Conservation (phyloP, 2,329 filamentous ascomycete genomes). For the Calonectria crousiana region DNA sequence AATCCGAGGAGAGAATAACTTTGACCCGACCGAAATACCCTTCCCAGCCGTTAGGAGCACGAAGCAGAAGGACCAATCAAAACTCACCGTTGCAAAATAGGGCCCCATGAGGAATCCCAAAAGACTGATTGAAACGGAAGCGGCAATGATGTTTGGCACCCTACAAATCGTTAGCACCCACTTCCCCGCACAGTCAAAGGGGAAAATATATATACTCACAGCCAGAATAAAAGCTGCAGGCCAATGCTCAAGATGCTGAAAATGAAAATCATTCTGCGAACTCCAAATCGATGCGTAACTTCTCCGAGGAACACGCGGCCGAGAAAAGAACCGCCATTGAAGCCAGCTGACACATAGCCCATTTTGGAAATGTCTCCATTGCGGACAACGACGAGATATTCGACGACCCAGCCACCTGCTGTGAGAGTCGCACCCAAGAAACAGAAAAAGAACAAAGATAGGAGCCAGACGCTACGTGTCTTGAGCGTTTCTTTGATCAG, state of each 20-base stretch:
- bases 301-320: constrained; percentile 70
- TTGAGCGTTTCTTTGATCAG: constrained; percentile 60
- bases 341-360: constrained; percentile 73
- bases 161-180: constrained; percentile 37
- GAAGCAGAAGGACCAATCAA: neutral
- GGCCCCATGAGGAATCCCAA: constrained; percentile 70
- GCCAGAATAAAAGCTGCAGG: constrained; percentile 71
- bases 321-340: constrained; percentile 68
- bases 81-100: constrained; percentile 66
- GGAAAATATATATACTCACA: constrained; percentile 50
- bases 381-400: constrained; percentile 72
- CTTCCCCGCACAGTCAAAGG: rapidly evolving
- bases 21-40: constrained; percentile 67
- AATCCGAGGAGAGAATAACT: constrained; percentile 58
- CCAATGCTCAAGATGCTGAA: constrained; percentile 65
- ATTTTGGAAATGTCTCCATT: constrained; percentile 67
- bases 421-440: constrained; percentile 69
- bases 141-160: constrained; percentile 59
- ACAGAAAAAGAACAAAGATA: constrained; percentile 75
- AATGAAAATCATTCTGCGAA: constrained; percentile 67
- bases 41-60: constrained; percentile 34
- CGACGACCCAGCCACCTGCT: constrained; percentile 72
- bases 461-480: constrained; percentile 64
- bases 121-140: constrained; percentile 65
- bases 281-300: constrained; percentile 69